Base-by-base conservation (phyloP, 441 rosid species). In the Capsella rubella region DNA sequence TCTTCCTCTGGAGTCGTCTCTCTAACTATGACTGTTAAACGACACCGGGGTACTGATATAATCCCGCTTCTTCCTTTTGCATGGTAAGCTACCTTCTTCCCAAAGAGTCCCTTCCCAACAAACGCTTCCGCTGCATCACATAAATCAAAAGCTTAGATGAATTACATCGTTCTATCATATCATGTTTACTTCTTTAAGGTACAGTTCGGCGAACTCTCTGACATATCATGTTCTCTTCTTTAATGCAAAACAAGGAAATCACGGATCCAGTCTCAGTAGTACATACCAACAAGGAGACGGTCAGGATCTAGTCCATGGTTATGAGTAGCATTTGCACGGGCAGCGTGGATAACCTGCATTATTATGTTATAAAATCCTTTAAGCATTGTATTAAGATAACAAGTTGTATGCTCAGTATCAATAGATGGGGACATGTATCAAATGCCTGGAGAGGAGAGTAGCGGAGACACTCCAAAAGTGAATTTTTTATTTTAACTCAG, bases 261-360 rank as follows among this genome's bases (percentile, higher is more conserved):
- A 42, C 15, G 25, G 40, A 43, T n/a, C 12, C 50, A 21, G 52
- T 25, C 50, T 43, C 54, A 8, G 75, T 49, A 65, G 75, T 42
- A 66, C 87, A 76, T 80, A 92, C 98, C 93, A 77, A 95, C 87
- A 51, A 92, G 88, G 54, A 92, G 97, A 73, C 89, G 86, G 18
- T 90, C 92, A 2, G 91, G 83, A 81, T 95, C 90, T 72, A 95
- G 73, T 50, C 95, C 97, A 79, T 95, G 97, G 79, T 95, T 95
- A 73, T 95, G 98, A 32, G 86, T 70, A 53, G 99, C 99, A 79
- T 95, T 90, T 61, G 95, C 97, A 74, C 89, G 82, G 31, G 97
- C 97, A 12, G 97, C 92, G 83, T 89, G 99, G 71, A 95, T 85
- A 79, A 95, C 96, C 97, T 92, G 71, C 65, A 73, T 27, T 52